Evolutionary conservation across 768 basidiomycete species (phyloP), one percentile per base, ranked within the genome.

Genomic region (Macrolepiota dolichaula): DNA sequence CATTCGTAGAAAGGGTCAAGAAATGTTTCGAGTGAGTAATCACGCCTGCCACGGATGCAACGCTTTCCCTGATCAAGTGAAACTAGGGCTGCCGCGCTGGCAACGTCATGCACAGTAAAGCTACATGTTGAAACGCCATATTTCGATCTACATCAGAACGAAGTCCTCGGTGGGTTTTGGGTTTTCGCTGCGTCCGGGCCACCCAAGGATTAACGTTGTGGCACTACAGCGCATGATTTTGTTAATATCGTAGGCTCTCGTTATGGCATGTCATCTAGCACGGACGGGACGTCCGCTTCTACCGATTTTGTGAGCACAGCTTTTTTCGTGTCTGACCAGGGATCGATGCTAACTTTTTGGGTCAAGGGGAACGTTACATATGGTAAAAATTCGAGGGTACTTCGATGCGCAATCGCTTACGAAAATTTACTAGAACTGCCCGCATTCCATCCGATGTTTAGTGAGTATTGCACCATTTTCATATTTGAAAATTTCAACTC

Each of bases 321-420:
- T 47, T 52, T 17, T 62, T 22, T 35, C 51, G 32, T 59, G 38
- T 27, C 7, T 51, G 38, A 40, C 49, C 59, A 51, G 49, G 51
- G 10, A 42, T 36, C 61, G 9, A 63, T 32, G 25, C 35, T 35
- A 27, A 19, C 54, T 29, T 38, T 22, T 32, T 60, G 27, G 27
- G 15, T 59, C 55, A 69, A 92, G 90, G 91, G 91, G 1, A 91
- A 92, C 64, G 83, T 92, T 54, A 82, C 87, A 46, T 85, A 88
- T 65, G 82, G 90, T 83, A 63, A 63, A 71, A 64, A 54, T n/a
- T 25, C 56, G n/a, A 35, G 58, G 13, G 37, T n/a, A 47, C 15
- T 36, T 24, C 15, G 10, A n/a, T 11, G 17, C 29, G 38, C 49
- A 46, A 27, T 11, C 4, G 10, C 22, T 59, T 10, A 44, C 47